Conservation (phyloP, 148 eudicot species). For the Chenopodium album region DNA sequence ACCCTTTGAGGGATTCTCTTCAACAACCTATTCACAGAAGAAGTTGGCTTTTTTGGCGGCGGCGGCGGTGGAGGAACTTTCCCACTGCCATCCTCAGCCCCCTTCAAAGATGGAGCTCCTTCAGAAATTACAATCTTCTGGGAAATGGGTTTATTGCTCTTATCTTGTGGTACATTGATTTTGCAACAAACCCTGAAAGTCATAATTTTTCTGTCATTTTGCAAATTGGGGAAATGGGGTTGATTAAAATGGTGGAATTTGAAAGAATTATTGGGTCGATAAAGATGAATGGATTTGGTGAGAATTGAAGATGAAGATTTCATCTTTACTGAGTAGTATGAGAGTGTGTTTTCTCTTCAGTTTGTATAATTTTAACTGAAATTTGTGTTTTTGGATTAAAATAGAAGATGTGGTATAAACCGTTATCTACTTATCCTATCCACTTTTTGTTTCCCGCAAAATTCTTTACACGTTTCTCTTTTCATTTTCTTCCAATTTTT, state of each 20-base stretch:
- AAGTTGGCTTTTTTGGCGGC: conserved; percentile 15
- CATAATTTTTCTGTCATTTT: conserved; percentile 7
- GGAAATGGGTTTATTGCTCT: conserved; percentile 30
- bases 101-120: conserved; percentile 57
- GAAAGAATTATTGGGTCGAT: conserved; percentile 15
- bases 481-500: neutral
- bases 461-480: conserved; percentile 8
- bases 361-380: conserved; percentile 20
- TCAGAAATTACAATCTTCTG: conserved; percentile 50
- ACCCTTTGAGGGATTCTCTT: conserved; percentile 59
- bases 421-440: conserved; percentile 36
- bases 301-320: conserved; percentile 30
- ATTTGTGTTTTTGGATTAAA: neutral
- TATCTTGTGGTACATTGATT: conserved; percentile 40
- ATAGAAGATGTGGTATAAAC: neutral
- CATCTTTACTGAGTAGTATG: conserved; percentile 6
- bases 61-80: neutral
- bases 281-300: conserved; percentile 31
- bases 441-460: conserved; percentile 23
- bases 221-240: conserved; percentile 24
- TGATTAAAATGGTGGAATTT: conserved; percentile 18
- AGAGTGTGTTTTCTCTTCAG: neutral
- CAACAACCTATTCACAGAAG: conserved; percentile 25
- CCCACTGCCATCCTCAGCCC: neutral
- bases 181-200: conserved; percentile 38